Evolutionary conservation across 176 grass and related monocot genomes (phyloP).

Genomic region (Eragrostis curvula): DNA sequence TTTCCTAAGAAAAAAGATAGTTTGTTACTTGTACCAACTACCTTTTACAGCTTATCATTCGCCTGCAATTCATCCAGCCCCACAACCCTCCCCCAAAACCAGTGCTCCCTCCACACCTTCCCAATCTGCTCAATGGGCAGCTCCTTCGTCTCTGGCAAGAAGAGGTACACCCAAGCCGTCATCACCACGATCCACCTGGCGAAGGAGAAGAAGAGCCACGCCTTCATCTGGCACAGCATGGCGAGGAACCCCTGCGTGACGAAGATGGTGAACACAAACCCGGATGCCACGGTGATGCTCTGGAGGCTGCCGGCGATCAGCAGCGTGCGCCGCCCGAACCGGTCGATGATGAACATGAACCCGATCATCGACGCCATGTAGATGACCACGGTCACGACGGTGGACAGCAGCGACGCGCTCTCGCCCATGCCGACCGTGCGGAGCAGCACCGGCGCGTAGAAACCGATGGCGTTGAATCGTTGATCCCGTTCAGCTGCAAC

Average conservation of each 20-base stretch:
- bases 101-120: slow-evolving; percentile 46
- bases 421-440: slow-evolving; percentile 51
- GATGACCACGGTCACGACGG: slow-evolving; percentile 23
- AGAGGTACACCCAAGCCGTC: slow-evolving; percentile 41
- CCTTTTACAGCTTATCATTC: background rate
- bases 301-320: slow-evolving; percentile 36
- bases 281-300: slow-evolving; percentile 44
- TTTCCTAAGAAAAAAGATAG: no score
- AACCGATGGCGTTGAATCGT: slow-evolving; percentile 48
- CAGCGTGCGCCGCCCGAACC: slow-evolving; percentile 40
- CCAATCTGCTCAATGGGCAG: slow-evolving; percentile 47
- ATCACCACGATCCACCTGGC: slow-evolving; percentile 39
- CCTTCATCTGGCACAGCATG: slow-evolving; percentile 48
- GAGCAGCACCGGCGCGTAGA: slow-evolving; percentile 56
- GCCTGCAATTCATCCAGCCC: background rate
- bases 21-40: no score
- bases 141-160: slow-evolving; percentile 50
- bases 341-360: slow-evolving; percentile 40
- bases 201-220: slow-evolving; percentile 55
- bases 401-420: slow-evolving; percentile 48
- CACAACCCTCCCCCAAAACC: slow-evolving; percentile 44
- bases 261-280: slow-evolving; percentile 42
- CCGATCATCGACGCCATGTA: background rate
- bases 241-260: slow-evolving; percentile 40
- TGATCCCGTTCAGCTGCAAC: slow-evolving; percentile 47